Conservation (phyloP, 225 moss, liverwort and hornwort species). For the Ulota crispa region DNA sequence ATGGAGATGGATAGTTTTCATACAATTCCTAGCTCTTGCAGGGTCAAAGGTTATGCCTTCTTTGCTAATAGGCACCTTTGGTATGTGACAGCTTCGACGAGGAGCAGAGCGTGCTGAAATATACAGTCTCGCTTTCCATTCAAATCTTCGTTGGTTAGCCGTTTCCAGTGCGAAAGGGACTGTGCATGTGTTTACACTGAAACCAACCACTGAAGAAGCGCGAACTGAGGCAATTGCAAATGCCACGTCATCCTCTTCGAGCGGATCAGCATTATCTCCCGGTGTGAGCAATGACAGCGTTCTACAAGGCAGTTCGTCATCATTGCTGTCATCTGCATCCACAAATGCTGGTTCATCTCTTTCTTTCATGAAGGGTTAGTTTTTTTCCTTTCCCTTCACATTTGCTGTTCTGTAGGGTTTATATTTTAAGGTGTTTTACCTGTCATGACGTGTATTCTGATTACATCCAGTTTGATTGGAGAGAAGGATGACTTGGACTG, state of each 20-base stretch:
- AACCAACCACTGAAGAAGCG: constrained; percentile 50
- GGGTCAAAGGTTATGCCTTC: background rate
- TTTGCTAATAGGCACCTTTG: constrained; percentile 14
- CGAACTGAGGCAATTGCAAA: constrained; percentile 50
- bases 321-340: constrained; percentile 60
- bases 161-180: constrained; percentile 88
- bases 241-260: constrained; percentile 32
- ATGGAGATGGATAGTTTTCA: background rate
- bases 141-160: constrained; percentile 68
- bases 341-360: constrained; percentile 91
- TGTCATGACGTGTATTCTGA: background rate
- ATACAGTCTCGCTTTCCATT: constrained; percentile 75
- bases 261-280: constrained; percentile 25
- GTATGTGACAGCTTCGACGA: constrained; percentile 58
- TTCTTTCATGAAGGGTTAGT: constrained; percentile 88
- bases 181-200: constrained; percentile 78
- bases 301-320: constrained; percentile 38
- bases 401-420: constrained; percentile 1
- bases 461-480: background rate
- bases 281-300: constrained; percentile 24
- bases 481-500: background rate
- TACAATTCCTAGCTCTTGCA: background rate
- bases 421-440: background rate
- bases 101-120: constrained; percentile 85
- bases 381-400: background rate